Conservation (phyloP, 768 basidiomycete species). For the Phylloporus scabripes region DNA sequence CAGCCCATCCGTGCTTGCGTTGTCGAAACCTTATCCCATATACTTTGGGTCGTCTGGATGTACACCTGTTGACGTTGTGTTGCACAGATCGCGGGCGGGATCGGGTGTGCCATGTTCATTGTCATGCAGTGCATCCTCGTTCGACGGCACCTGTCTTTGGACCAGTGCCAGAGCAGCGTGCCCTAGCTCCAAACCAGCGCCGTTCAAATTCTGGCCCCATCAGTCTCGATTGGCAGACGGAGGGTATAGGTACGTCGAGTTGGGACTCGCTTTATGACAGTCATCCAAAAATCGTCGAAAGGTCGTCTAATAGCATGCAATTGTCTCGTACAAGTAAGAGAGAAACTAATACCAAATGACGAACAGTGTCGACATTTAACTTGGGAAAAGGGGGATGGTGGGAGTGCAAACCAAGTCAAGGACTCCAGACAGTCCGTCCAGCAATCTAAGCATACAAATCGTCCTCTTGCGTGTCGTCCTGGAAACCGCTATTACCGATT, state of each 20-base stretch:
- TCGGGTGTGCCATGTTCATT: constrained; percentile 25
- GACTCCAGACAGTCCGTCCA: neutral
- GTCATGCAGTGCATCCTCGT: constrained; percentile 23
- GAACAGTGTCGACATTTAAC: neutral
- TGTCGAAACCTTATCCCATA: neutral
- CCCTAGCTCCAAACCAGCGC: no score
- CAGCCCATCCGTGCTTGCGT: neutral
- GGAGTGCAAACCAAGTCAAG: neutral
- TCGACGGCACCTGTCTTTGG: neutral
- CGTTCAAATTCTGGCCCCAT: neutral
- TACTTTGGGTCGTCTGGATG: neutral
- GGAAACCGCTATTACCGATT: constrained; percentile 71
- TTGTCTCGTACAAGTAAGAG: constrained; percentile 3
- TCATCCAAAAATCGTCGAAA: neutral
- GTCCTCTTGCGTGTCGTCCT: constrained; percentile 83
- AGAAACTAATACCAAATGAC: constrained; percentile 5
- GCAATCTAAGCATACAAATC: constrained; percentile 74
- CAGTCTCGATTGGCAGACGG: neutral
- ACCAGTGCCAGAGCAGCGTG: neutral
- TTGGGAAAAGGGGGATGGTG: neutral
- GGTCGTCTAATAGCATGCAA: constrained; percentile 8
- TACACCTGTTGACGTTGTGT: neutral
- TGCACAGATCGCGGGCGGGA: constrained; percentile 15
- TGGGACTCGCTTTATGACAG: no score
- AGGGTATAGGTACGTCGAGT: neutral